Base-by-base conservation (phyloP, 2,329 filamentous ascomycete species). In the Coniochaeta sp. region DNA sequence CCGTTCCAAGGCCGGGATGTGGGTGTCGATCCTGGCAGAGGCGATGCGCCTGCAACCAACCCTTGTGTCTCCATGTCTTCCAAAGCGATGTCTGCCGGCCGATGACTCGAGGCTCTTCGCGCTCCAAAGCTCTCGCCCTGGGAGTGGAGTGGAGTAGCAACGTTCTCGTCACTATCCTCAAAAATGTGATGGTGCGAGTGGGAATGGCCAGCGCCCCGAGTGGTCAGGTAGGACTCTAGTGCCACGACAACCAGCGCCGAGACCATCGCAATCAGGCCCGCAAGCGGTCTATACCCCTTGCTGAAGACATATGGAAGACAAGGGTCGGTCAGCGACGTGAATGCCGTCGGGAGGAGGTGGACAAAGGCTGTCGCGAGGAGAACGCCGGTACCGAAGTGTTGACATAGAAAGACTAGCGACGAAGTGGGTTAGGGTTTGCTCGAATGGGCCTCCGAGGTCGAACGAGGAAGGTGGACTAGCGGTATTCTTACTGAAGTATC, bases 191-290 rank as follows among this genome's bases (percentile, higher is more conserved):
- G 72, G 64, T 87, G 84, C 1, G 81, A 80, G 67, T 87, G 82
- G 1, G 82, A 82, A 67, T 86, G 85, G 1, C 83, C 79, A 1
- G 85, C 86, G 50, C 85, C 85, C 60, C 84, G 76, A 1, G 88
- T 89, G 0, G 91, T 92, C 66, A 98, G 87, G 71, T 92, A 91
- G 76, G 95, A 96, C 73, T 98, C 93, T 58, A 97, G 82, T 1
- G 86, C 84, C 7, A 96, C 90, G 3, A 97, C 92, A 4, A 89
- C 77, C 62, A 96, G 80, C n/a, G 91, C 89, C 12, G 89, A 87
- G 11, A 87, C 73, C 89, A 96, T 93, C 60, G 90, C 89, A 55
- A 96, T 84, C 56, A 95, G 80, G 1, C 92, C 91, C 0, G 91
- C 86, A 71, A 96, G 87, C 6, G 90, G 90, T 55, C 81, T 84